Conservation (phyloP, 2,329 filamentous ascomycete genomes). For the Diplodia corticola region DNA sequence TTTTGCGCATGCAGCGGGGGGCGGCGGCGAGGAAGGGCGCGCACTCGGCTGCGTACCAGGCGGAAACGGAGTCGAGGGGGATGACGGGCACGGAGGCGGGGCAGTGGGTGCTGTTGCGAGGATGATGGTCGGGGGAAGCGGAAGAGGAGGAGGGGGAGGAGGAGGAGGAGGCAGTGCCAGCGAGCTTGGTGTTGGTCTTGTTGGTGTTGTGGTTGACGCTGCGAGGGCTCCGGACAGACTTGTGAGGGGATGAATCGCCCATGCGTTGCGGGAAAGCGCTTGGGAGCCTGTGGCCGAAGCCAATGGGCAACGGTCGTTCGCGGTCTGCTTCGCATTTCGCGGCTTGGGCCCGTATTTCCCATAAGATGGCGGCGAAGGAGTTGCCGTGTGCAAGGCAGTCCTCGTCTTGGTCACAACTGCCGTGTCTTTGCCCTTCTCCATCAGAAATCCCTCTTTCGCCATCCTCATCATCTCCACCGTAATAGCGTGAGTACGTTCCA, state of each 20-base stretch:
- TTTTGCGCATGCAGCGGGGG: slow-evolving; percentile 26
- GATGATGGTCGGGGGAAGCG: slow-evolving; percentile 11
- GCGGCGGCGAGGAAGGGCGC: slow-evolving; percentile 32
- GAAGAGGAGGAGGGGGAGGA: no score
- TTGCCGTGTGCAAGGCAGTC: slow-evolving; percentile 38
- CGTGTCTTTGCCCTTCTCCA: slow-evolving; percentile 23
- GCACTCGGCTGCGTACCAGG: slow-evolving; percentile 38
- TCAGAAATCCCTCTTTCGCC: no score
- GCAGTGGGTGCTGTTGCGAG: slow-evolving; percentile 30
- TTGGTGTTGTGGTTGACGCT: slow-evolving; percentile 23
- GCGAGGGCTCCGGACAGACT: background rate
- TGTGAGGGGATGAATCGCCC: background rate
- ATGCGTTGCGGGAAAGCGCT: slow-evolving; percentile 1
- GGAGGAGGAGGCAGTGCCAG: slow-evolving; percentile 22
- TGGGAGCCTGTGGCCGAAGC: slow-evolving; percentile 33
- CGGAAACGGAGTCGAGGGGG: slow-evolving; percentile 31
- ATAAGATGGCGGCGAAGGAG: slow-evolving; percentile 44
- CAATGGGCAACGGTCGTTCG: slow-evolving; percentile 32
- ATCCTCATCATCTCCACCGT: background rate
- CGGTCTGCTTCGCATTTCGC: slow-evolving; percentile 28
- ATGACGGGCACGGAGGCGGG: slow-evolving; percentile 26
- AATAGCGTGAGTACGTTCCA: slow-evolving; percentile 24
- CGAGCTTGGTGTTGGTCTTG: background rate
- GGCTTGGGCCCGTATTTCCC: slow-evolving; percentile 39
- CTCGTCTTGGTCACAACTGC: slow-evolving; percentile 32